phyloP scores from a whole-genome alignment of 345 rosid species.

The Salix purpurea region DNA sequence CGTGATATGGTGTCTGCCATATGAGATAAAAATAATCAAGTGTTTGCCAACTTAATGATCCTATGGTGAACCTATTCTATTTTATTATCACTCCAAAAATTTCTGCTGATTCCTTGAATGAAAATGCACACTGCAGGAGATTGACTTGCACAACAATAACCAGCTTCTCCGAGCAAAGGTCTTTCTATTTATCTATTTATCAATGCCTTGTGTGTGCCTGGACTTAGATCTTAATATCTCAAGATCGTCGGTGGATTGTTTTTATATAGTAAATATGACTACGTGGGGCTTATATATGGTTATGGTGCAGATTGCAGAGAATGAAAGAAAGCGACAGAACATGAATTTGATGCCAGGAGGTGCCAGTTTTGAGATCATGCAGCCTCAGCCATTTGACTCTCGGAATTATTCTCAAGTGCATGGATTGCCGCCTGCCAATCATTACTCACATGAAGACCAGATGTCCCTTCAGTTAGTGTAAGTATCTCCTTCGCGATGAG shows the following conservation, averaged over 20 bases:
- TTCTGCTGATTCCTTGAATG: neutral
- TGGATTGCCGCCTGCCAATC: constrained; percentile 68
- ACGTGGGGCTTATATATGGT: neutral
- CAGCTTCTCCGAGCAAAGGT: constrained; percentile 97
- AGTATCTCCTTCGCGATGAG: constrained; percentile 11
- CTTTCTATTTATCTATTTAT: neutral
- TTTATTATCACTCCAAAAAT: neutral
- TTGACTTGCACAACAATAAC: constrained; percentile 88
- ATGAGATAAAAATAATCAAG: neutral
- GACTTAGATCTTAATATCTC: neutral
- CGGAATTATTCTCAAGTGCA: constrained; percentile 76
- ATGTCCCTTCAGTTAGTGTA: constrained; percentile 85
- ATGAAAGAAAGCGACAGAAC: constrained; percentile 65
- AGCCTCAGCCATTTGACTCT: constrained; percentile 59
- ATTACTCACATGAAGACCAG: constrained; percentile 62
- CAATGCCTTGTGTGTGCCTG: neutral
- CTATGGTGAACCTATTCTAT: neutral
- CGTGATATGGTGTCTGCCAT: neutral
- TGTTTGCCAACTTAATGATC: neutral
- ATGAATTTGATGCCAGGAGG: constrained; percentile 89
- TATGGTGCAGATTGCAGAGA: constrained; percentile 65
- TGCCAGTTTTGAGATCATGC: constrained; percentile 53
- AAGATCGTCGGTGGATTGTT: neutral
- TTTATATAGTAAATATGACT: neutral
- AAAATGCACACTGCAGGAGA: constrained; percentile 48